Evolutionary conservation across 495 filamentous ascomycete genomes (phyloP).

Genomic region (Xylaria curta): DNA sequence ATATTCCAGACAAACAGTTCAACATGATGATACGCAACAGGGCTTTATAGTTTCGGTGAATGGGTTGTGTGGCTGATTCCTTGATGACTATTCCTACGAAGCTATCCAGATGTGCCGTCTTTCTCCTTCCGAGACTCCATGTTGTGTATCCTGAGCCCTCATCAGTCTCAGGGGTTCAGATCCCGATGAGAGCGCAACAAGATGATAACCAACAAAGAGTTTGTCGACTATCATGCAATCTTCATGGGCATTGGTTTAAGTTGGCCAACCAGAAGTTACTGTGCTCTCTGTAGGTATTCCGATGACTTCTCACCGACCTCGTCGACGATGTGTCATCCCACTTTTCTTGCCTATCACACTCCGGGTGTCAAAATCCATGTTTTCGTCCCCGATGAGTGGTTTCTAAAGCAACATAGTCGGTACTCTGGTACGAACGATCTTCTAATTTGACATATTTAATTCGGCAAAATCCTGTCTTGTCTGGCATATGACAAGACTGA

Average conservation of each 20-base stretch:
- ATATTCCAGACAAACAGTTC: not conserved
- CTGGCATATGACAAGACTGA: not conserved
- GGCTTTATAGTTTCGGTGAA: conserved; percentile 8
- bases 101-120: not conserved
- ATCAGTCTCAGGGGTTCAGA: not conserved
- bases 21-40: not conserved
- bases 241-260: not conserved
- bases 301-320: conserved; percentile 1
- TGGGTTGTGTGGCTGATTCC: not conserved
- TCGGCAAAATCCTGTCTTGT: not conserved
- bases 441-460: not conserved
- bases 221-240: not conserved
- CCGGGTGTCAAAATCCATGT: not conserved
- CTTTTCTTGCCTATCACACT: not conserved
- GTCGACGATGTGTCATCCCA: not conserved
- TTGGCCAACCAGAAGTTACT: conserved; percentile 6
- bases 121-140: not conserved
- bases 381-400: not conserved
- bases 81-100: not conserved
- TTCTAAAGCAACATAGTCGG: not conserved
- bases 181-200: not conserved
- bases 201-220: not conserved
- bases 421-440: not conserved
- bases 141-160: not conserved
- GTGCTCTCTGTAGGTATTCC: not conserved